Base-by-base conservation (phyloP, 1,284 basidiomycete species). In the Boletus semigastroideus region DNA sequence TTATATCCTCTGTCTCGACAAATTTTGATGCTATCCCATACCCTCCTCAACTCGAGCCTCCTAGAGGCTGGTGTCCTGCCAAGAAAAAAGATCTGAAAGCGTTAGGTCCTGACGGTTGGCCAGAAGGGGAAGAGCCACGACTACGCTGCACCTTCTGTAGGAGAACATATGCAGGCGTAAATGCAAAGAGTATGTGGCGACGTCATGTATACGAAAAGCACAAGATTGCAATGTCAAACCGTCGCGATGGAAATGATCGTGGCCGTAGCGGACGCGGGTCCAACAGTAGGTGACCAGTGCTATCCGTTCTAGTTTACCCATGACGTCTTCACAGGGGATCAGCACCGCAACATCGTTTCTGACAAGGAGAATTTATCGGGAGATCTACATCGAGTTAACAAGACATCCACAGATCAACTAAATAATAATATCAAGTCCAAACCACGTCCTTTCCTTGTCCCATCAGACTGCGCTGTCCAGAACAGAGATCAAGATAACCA, bases 151-250 rank as follows among this genome's bases (percentile, higher is more conserved):
- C 89, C 1, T 90, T 91, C 63, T 91, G 88, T 60, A 74, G 88
- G 54, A 77, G 87, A 55, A 85, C 82, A 4, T 91, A 91, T 59
- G 85, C 87, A 5, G 88, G 88, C 11, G 85, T 89, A 25, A 91
- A 91, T 63, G 89, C 88, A 10, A 90, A 91, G 68, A 90, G 87
- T 59, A 91, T 91, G 88, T 91, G 89, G 88, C 73, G 89, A 51
- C 76, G 88, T 50, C 88, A 91, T 66, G 87, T 91, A 17, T 89
- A 86, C 57, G 88, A 91, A 69, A 91, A 91, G 62, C 88, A 91
- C 67, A 90, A 88, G 69, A 87, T 91, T 61, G 86, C 87, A 30
- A 91, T 91, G 88, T 77, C 87, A 34, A 91, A 91, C 60, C 77
- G 88, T 37, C 80, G 88, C 48, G 88, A 89, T 57, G 82, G 77